These are phyloP conservation scores for Trichosporon ovoides DNA, from an alignment of 1,284 basidiomycete genomes.

Conservation along the genomic window DNA sequence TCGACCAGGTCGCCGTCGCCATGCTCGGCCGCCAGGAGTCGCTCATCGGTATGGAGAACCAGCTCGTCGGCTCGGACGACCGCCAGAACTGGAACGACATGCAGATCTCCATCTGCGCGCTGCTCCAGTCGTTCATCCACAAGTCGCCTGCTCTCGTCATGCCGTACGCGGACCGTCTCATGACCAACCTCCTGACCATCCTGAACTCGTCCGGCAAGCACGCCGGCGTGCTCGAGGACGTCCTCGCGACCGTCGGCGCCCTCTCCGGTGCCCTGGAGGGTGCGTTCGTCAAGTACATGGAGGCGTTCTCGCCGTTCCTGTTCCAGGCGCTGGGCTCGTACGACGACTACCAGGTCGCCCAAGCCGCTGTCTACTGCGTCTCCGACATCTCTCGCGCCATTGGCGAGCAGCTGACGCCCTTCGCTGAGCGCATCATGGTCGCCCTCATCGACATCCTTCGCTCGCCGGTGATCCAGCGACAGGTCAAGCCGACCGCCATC, in stretches of 20 bases:
- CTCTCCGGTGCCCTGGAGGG: conserved; percentile 72
- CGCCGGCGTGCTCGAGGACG: conserved; percentile 93
- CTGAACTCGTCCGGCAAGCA: conserved; percentile 84
- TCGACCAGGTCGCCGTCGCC: conserved; percentile 75
- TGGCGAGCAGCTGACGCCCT: conserved; percentile 73
- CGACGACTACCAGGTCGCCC: conserved; percentile 93
- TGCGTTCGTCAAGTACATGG: conserved; percentile 81
- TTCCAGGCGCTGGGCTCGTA: conserved; percentile 84
- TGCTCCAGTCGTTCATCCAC: conserved; percentile 77
- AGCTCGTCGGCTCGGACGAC: conserved; percentile 92
- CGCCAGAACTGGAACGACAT: conserved; percentile 99
- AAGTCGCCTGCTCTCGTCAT: conserved; percentile 78
- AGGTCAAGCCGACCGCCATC: conserved; percentile 93
- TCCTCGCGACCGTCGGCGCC: conserved; percentile 91
- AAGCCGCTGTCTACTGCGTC: conserved; percentile 90
- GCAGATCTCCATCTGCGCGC: conserved; percentile 90
- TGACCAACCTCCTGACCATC: conserved; percentile 83
- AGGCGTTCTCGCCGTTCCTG: conserved; percentile 83
- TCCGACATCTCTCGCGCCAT: conserved; percentile 92
- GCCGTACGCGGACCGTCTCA: conserved; percentile 87
- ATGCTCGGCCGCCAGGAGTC: conserved; percentile 86
- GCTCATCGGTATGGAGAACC: conserved; percentile 76
- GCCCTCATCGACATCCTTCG: conserved; percentile 87
- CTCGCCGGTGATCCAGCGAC: conserved; percentile 82
- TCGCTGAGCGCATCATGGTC: conserved; percentile 82